Base-by-base conservation (phyloP, 768 basidiomycete genomes). In the Tremella fuciformis region DNA sequence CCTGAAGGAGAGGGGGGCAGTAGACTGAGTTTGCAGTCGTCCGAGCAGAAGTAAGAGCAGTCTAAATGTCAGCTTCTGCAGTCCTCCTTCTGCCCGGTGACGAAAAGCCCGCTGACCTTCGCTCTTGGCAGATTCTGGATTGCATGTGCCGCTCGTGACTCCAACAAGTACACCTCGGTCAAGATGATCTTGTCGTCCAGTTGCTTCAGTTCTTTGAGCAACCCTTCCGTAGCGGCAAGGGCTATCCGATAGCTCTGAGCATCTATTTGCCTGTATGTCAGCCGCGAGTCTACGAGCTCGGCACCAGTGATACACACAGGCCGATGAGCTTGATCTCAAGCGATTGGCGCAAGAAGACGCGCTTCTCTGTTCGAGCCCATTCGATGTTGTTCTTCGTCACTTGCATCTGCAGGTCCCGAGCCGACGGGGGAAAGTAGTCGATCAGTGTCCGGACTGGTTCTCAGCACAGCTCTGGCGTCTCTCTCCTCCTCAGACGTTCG, bases 101-200 rank as follows among this genome's bases (percentile, higher is more conserved):
- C 8, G 2, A 21, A 22, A n/a, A 22, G 3, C 16, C 22, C n/a
- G 70, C 79, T 8, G 48, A 87, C 90, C 81, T 97, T 98, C 13
- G 93, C 83, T 75, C 96, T 92, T 6, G 90, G 81, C 50, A 92
- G 79, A 77, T 98, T 98, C 19, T 86, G 86, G 56, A 91, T 84
- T 1, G 89, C 91, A 59, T 91, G 85, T 71, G 93, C 90, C 1
- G 93, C 90, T 44, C 91, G 80, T 57, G 89, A 89, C 78, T 99
- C 94, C 39, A 98, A 83, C 8, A 99, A 82, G 69, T 94, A 92
- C 0, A 98, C 92, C 74, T 98, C 94, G 2, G 93, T 97, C 26
- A 99, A 82, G 61, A 98, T 89, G 84, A 94, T 88, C 81, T 98
- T 98, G 79, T 98, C 96, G 76, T 99, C 94, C 24, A 99, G 80